These are phyloP conservation scores for Chalciporus piperatoides DNA, from an alignment of 1,284 basidiomycete genomes.

Conservation along the genomic window DNA sequence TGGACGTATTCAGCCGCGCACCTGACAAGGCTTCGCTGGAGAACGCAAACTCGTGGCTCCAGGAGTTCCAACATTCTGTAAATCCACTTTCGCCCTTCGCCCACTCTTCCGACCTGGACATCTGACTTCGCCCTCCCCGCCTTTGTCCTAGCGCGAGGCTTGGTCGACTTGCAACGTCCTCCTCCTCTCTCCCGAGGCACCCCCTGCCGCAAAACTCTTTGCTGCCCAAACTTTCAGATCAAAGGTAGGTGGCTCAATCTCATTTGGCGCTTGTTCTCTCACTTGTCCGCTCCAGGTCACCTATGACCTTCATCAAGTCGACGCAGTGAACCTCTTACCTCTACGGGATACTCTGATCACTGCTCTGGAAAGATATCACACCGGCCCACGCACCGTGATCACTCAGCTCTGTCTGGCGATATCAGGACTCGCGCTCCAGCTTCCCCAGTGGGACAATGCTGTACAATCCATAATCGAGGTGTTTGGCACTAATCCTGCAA, in stretches of 20 bases:
- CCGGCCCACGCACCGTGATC: slow-evolving; percentile 82
- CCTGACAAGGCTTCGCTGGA: slow-evolving; percentile 84
- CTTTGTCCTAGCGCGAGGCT: slow-evolving; percentile 80
- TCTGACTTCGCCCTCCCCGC: slow-evolving; percentile 52
- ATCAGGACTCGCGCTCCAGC: slow-evolving; percentile 88
- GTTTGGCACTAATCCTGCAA: slow-evolving; percentile 82
- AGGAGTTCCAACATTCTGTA: slow-evolving; percentile 97
- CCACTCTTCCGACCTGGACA: slow-evolving; percentile 49
- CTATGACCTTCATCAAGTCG: slow-evolving; percentile 92
- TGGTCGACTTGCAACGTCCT: slow-evolving; percentile 95
- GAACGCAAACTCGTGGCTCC: slow-evolving; percentile 86
- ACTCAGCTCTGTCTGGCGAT: slow-evolving; percentile 90
- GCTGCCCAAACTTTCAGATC: slow-evolving; percentile 95
- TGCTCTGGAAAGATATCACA: slow-evolving; percentile 66
- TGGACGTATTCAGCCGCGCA: slow-evolving; percentile 71
- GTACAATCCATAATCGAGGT: slow-evolving; percentile 81
- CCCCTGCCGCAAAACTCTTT: slow-evolving; percentile 84
- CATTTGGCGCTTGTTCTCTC: slow-evolving; percentile 8
- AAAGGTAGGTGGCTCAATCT: slow-evolving; percentile 58
- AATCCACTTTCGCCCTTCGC: slow-evolving; percentile 70
- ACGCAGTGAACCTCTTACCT: slow-evolving; percentile 64
- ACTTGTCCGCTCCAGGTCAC: slow-evolving; percentile 64
- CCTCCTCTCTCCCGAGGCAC: slow-evolving; percentile 77
- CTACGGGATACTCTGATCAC: slow-evolving; percentile 86
- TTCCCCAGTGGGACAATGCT: slow-evolving; percentile 83